phyloP scores from a whole-genome alignment of 2,329 filamentous ascomycete genomes.

The Coccinonectria pachysandricola region DNA sequence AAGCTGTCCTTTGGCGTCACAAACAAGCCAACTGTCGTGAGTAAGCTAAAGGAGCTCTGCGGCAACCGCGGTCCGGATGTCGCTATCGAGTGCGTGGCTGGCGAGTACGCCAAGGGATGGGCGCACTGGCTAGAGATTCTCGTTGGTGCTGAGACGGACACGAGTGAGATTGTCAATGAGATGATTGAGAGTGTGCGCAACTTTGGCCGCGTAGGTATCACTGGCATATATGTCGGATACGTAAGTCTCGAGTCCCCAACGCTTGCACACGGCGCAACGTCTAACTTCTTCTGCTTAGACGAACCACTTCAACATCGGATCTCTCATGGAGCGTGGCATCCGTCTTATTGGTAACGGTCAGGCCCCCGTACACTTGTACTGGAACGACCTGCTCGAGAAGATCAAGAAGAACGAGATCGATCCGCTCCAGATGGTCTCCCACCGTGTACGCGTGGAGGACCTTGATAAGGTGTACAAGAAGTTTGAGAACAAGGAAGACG shows the following conservation, averaged over 20 bases:
- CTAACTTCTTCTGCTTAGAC: too few relatives aligned
- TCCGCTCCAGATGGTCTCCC: constrained; percentile 69
- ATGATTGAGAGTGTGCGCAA: constrained; percentile 66
- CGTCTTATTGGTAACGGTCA: constrained; percentile 60
- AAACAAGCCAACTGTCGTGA: constrained; percentile 52
- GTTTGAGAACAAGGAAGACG: constrained; percentile 52
- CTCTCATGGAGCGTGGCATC: constrained; percentile 78
- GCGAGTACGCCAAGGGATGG: constrained; percentile 53
- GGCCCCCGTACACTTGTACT: constrained; percentile 72
- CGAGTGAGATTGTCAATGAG: constrained; percentile 70
- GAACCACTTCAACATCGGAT: constrained; percentile 61
- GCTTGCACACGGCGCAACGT: too few relatives aligned
- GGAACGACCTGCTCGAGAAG: constrained; percentile 61
- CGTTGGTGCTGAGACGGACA: constrained; percentile 70
- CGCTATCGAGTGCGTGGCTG: constrained; percentile 55
- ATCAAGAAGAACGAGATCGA: constrained; percentile 62
- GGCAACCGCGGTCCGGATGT: constrained; percentile 66
- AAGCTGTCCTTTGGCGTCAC: constrained; percentile 47
- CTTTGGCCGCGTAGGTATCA: constrained; percentile 66
- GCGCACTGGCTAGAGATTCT: constrained; percentile 47
- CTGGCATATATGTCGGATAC: constrained; percentile 56
- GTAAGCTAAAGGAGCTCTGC: constrained; percentile 62
- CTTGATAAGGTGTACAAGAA: constrained; percentile 54
- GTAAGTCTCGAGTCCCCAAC: too few relatives aligned
- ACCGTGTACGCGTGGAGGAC: constrained; percentile 66